phyloP scores from a whole-genome alignment of 2,329 filamentous ascomycete species.

The Cladosporium sp. region DNA sequence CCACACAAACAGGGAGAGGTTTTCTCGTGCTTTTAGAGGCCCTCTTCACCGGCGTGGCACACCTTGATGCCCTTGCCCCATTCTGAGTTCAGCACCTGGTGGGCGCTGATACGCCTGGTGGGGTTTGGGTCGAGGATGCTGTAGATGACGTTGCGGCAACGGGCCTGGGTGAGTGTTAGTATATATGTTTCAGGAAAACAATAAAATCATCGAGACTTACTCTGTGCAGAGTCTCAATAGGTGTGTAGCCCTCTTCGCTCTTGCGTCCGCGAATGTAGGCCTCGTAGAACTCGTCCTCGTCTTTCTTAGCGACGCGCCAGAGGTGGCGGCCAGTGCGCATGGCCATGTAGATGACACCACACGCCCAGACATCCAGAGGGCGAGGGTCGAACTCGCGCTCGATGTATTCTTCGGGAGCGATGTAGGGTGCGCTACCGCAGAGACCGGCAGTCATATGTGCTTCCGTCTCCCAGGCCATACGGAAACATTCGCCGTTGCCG shows the following conservation, averaged over 20 bases:
- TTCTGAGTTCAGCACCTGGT: slow-evolving; percentile 95
- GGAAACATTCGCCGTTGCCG: slow-evolving; percentile 97
- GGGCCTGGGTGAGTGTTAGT: slow-evolving; percentile 61
- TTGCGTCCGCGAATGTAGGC: slow-evolving; percentile 89
- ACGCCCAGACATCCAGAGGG: slow-evolving; percentile 98
- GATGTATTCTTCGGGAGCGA: slow-evolving; percentile 92
- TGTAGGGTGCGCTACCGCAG: slow-evolving; percentile 95
- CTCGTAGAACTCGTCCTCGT: slow-evolving; percentile 96
- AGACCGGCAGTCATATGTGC: slow-evolving; percentile 97
- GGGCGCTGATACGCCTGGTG: slow-evolving; percentile 85
- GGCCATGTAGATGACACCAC: slow-evolving; percentile 99
- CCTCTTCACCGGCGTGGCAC: slow-evolving; percentile 95
- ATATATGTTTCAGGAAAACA: neutral
- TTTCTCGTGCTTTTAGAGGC: slow-evolving; percentile 61
- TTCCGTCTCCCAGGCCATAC: slow-evolving; percentile 99
- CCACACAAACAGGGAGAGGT: neutral
- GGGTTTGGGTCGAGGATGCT: slow-evolving; percentile 96
- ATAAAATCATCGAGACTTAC: slow-evolving; percentile 58
- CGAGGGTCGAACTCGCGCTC: slow-evolving; percentile 95
- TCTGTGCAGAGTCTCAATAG: slow-evolving; percentile 91
- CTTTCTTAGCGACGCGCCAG: slow-evolving; percentile 95
- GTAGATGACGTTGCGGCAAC: slow-evolving; percentile 98
- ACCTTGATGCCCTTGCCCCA: slow-evolving; percentile 98
- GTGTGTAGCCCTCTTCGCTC: slow-evolving; percentile 92
- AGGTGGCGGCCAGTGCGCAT: slow-evolving; percentile 96